Percentiles rank a stretch among this genome's conserved stretches.
Evolutionary conservation across 805 yeast species (phyloP).

Genomic region (Suhomyces sp.): DNA sequence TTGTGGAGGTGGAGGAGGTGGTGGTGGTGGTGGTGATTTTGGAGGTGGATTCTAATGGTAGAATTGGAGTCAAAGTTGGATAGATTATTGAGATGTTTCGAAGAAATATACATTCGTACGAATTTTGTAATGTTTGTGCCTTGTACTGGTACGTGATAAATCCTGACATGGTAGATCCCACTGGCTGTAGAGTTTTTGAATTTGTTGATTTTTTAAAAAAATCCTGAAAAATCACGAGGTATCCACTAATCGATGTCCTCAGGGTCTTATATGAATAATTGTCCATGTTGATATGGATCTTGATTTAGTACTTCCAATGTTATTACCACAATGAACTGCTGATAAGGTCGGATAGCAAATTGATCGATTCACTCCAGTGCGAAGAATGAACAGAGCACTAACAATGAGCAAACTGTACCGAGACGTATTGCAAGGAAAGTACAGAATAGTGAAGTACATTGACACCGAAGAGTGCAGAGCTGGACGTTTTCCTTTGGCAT

Average conservation of each 20-base stretch:
- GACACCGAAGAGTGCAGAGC: background rate
- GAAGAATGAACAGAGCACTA: background rate
- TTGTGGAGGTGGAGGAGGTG: conserved; percentile 8
- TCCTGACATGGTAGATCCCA: too few species aligned
- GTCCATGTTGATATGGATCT: background rate
- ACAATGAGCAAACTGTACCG: background rate
- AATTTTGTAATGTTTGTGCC: background rate
- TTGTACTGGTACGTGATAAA: background rate
- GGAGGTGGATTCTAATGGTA: background rate
- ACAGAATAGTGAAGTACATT: background rate
- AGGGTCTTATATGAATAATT: background rate
- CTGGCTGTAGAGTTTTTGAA: background rate
- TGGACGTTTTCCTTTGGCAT: background rate
- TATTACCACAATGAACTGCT: background rate
- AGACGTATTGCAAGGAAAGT: background rate
- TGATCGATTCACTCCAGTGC: background rate
- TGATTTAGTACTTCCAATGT: background rate
- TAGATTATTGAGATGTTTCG: background rate
- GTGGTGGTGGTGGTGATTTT: conserved; percentile 5
- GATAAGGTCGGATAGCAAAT: background rate
- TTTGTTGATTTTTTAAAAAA: background rate
- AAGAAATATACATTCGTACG: background rate
- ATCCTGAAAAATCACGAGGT: background rate
- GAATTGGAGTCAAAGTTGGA: conserved; percentile 1
- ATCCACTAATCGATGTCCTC: background rate